Conservation (phyloP, 805 yeast species). For the Starmerella bombicola region DNA sequence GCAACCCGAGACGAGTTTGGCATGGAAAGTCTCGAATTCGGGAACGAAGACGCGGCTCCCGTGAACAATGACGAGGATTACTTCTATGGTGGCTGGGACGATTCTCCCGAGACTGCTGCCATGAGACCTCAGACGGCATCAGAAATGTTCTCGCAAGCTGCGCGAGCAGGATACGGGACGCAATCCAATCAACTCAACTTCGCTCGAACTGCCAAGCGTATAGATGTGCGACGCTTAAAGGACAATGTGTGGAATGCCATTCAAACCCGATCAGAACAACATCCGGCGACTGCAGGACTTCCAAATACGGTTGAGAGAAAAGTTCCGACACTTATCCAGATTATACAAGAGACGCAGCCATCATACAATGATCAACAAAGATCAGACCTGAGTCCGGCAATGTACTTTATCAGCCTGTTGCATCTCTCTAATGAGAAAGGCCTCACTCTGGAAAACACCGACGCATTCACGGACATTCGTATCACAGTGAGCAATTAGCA, state of each 20-base stretch:
- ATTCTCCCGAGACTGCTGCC: background rate
- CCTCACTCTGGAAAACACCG: conserved; percentile 41
- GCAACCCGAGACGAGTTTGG: background rate
- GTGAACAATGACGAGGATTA: conserved; percentile 6
- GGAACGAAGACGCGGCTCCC: background rate
- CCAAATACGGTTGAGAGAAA: background rate
- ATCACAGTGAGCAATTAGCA: no score
- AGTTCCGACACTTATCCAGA: conserved; percentile 32
- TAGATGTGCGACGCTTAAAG: conserved; percentile 61
- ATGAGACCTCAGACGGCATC: conserved; percentile 11
- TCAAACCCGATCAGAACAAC: background rate
- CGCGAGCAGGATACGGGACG: conserved; percentile 1
- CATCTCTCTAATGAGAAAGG: conserved; percentile 85
- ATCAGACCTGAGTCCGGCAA: conserved; percentile 68
- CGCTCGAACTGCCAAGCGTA: conserved; percentile 64
- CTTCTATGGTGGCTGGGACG: conserved; percentile 15
- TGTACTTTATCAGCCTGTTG: conserved; percentile 68
- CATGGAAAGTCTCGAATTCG: background rate
- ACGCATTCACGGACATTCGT: conserved; percentile 26
- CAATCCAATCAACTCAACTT: conserved; percentile 35
- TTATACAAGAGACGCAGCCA: conserved; percentile 39
- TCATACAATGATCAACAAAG: conserved; percentile 45
- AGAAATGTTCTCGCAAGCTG: conserved; percentile 13
- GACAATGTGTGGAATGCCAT: conserved; percentile 59
- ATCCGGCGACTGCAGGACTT: background rate